Evolutionary conservation across 495 filamentous ascomycete genomes (phyloP), one percentile per base, ranked within the genome.

Genomic region (Penicillium nucicola): DNA sequence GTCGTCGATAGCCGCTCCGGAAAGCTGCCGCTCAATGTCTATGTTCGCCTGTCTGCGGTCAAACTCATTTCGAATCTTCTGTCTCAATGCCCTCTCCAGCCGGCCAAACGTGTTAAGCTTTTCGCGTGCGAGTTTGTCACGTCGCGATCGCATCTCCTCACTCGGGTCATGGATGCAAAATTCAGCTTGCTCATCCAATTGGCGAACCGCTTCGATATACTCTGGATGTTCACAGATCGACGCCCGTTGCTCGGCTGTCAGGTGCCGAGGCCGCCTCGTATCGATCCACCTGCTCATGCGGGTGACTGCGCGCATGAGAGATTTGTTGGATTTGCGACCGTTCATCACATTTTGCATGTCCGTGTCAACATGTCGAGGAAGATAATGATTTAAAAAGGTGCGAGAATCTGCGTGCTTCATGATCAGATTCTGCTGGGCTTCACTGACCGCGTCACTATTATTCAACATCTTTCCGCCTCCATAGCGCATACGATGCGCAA

Each of bases 321-420:
- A 22, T 23, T 50, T 55, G 22, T 71, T 54, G 17, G 68, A 58
- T 38, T 61, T 41, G 22, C 45, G 57, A 49, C 60, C 54, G 37
- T 53, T 57, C 43, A 72, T 62, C 8, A 72, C 47, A 45, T 47
- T 60, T 31, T 64, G 54, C 33, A 65, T 65, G 30, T 70, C 68
- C 17, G 56, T 67, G 22, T 64, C 60, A 19, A 71, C 57, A 11
- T 42, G 40, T 22, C 63, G 59, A 31, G 39, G 65, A 55, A 67
- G 65, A 52, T 74, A 71, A 56, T 72, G 58, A 37, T 69, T 65
- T 15, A 74, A 42, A 48, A 70, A 70, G 14, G 67, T 69, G 2
- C 50, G 20, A 42, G 48, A 60, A 18, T 60, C 45, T 3, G 56
- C 45, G 34, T 74, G 56, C 42, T 69, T 62, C 52, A 71, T 66